phyloP scores from a whole-genome alignment of 106 monocot species.

The Allium sativum region DNA sequence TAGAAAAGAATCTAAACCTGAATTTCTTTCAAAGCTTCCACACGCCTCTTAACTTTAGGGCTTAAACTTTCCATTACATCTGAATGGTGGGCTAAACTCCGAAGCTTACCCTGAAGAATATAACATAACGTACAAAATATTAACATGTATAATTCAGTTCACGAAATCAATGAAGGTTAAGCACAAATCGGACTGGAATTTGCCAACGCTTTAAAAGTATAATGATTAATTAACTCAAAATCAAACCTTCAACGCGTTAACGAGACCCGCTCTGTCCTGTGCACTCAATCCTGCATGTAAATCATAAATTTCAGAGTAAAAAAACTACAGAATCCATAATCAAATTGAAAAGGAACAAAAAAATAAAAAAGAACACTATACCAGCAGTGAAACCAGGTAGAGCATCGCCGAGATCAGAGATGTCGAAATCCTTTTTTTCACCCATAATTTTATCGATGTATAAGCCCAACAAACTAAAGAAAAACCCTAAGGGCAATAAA shows the following conservation, averaged over 20 bases:
- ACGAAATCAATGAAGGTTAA: background rate
- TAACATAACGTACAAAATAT: background rate
- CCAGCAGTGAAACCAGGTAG: too few species aligned
- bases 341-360: too few species aligned
- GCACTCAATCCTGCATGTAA: constrained; percentile 7
- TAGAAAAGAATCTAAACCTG: constrained; percentile 20
- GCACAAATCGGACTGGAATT: background rate
- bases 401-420: too few species aligned
- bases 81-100: constrained; percentile 21
- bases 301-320: background rate
- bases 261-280: constrained; percentile 13
- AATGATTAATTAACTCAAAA: background rate
- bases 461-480: too few species aligned
- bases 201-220: background rate
- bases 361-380: too few species aligned
- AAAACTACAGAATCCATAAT: background rate
- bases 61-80: constrained; percentile 30
- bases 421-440: too few species aligned
- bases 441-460: too few species aligned
- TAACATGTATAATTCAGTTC: too few species aligned
- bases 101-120: constrained; percentile 30
- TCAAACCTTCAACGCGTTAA: constrained; percentile 12
- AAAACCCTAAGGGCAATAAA: too few species aligned
- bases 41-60: constrained; percentile 37
- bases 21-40: constrained; percentile 39